phyloP scores from a whole-genome alignment of 495 filamentous ascomycete species.

The Penicillium mononematosum region DNA sequence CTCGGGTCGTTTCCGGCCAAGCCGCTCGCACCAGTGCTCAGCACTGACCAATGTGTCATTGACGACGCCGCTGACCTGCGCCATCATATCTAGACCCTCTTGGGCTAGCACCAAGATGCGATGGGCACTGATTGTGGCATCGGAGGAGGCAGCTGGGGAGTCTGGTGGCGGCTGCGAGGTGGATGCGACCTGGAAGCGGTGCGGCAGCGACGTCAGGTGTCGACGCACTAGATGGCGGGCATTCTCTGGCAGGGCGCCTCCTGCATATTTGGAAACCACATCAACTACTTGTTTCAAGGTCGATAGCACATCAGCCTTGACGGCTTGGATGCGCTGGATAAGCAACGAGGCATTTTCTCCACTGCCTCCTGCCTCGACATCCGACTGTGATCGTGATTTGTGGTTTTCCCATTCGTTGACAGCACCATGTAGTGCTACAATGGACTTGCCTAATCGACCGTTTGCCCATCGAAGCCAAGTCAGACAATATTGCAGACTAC shows the following conservation, averaged over 20 bases:
- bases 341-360: slow-evolving; percentile 44
- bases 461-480: slow-evolving; percentile 75
- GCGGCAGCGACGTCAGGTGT: slow-evolving; percentile 75
- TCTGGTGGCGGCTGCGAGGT: slow-evolving; percentile 44
- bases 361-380: slow-evolving; percentile 24
- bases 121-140: slow-evolving; percentile 56
- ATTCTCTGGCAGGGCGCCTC: slow-evolving; percentile 80
- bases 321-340: slow-evolving; percentile 60
- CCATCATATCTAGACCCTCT: slow-evolving; percentile 87
- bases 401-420: slow-evolving; percentile 71
- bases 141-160: slow-evolving; percentile 35
- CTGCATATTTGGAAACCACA: slow-evolving; percentile 78
- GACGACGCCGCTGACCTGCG: slow-evolving; percentile 75
- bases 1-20: slow-evolving; percentile 56
- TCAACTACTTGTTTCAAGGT: slow-evolving; percentile 75
- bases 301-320: slow-evolving; percentile 70
- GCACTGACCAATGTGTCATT: slow-evolving; percentile 82
- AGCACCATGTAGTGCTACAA: slow-evolving; percentile 64
- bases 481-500: slow-evolving; percentile 74
- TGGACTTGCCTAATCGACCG: slow-evolving; percentile 65
- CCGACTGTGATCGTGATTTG: slow-evolving; percentile 18
- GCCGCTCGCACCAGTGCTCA: slow-evolving; percentile 78
- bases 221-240: slow-evolving; percentile 72
- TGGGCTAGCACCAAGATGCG: slow-evolving; percentile 77
- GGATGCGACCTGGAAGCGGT: slow-evolving; percentile 63